A percentile compares a stretch with the other conserved stretches of the same genome.
Evolutionary conservation across 352 stramenopile species (phyloP).

Genomic region (Globisporangium solare): DNA sequence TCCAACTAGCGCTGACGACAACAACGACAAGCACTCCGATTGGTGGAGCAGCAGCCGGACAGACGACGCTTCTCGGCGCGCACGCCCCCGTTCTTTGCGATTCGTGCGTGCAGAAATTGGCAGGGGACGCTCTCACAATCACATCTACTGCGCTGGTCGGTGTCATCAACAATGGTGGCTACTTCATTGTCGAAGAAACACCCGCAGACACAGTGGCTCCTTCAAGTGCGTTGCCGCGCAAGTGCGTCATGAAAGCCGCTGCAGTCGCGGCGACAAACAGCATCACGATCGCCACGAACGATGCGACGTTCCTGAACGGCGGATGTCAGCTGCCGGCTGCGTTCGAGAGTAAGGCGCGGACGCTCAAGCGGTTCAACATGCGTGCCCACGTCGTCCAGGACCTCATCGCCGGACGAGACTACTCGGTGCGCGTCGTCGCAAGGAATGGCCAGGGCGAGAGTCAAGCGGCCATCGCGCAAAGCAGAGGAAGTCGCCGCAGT

Average conservation of each 20-base stretch:
- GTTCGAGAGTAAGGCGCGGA: conserved; percentile 52
- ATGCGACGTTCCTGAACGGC: conserved; percentile 17
- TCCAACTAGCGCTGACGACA: conserved; percentile 42
- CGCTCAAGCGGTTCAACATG: conserved; percentile 63
- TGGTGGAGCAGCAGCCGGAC: conserved; percentile 1
- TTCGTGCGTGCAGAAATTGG: conserved; percentile 57
- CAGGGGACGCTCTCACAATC: conserved; percentile 31
- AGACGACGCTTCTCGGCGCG: conserved; percentile 22
- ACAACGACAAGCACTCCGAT: conserved; percentile 18
- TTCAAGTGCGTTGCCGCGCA: conserved; percentile 5
- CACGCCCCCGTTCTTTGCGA: conserved; percentile 38
- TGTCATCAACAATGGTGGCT: conserved; percentile 21
- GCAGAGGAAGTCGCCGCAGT: not conserved
- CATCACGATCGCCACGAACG: conserved; percentile 25
- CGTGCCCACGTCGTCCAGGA: conserved; percentile 47
- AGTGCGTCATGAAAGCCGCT: conserved; percentile 37
- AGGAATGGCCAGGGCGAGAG: conserved; percentile 41
- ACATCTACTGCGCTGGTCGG: conserved; percentile 23
- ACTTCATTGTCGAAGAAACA: conserved; percentile 68
- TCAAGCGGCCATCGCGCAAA: conserved; percentile 17
- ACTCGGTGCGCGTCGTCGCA: conserved; percentile 55
- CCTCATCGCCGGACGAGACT: conserved; percentile 61
- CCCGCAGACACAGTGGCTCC: conserved; percentile 10
- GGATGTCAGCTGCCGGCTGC: conserved; percentile 40
- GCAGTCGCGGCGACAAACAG: conserved; percentile 9